Base-by-base conservation (phyloP, 345 rosid genomes). In the Alliaria petiolata region DNA sequence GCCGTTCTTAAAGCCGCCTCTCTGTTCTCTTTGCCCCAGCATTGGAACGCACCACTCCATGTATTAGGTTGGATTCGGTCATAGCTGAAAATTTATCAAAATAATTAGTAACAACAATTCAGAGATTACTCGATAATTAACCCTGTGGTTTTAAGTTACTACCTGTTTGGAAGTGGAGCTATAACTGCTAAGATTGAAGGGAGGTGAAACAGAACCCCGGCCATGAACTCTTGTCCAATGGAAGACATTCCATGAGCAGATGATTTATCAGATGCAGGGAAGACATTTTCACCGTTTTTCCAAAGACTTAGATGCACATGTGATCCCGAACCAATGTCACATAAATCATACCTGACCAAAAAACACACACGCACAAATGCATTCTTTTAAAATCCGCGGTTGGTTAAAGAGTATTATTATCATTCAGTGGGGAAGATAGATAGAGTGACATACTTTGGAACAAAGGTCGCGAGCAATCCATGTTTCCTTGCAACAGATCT, bases 11-110 rank as follows among this genome's bases (percentile, higher is more conserved):
- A 16, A 0, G 99, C 88, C 15, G 90, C 91, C 75, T 91, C 99
- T 19, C 97, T 85, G 79, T 91, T 95, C 78, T 95, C 97, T 54
- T 84, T 88, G n/a, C 99, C 99, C 99, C 99, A 95, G 78, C 99
- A 89, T n/a, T 83, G 89, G 69, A 83, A 95, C 64, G 99, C 99
- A 68, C 97, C 99, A 59, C 90, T 91, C 96, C 97, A 95, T 52
- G 87, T 88, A 66, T 91, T 85, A 11, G 99, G 99, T 71, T 89
- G 93, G 69, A 95, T 81, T 17, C 98, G 95, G 74, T 95, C 96
- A 80, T 95, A 95, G 78, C 99, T 95, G 53, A 38, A 78, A 14
- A 16, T 69, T 40, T 69, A 62, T 7, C 20, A 9, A 35, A 35
- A 16, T 2, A 36, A 38, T 2, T 11, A 11, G 34, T 31, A 42